Evolutionary conservation across 306 rosid species (phyloP).

Genomic region (Glycine latifolia): DNA sequence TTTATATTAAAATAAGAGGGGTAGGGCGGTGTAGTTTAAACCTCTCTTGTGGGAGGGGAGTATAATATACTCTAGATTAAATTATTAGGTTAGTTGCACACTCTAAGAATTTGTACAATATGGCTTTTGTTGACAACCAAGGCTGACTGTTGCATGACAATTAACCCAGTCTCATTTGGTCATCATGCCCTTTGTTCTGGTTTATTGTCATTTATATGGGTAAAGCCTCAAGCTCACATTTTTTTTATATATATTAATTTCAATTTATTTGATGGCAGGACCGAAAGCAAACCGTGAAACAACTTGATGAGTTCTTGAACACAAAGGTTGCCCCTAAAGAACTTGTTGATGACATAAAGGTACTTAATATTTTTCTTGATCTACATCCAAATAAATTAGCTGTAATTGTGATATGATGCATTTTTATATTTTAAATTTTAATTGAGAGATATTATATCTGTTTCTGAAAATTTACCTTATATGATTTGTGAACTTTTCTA

Average conservation of each 20-base stretch:
- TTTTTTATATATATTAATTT: not conserved
- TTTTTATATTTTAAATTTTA: not conserved
- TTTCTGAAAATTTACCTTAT: conserved; percentile 4
- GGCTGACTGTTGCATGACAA: not conserved
- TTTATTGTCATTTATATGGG: conserved; percentile 4
- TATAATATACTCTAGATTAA: not conserved
- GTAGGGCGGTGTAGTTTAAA: not conserved
- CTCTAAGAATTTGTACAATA: conserved; percentile 20
- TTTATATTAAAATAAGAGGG: not conserved
- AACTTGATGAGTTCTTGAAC: conserved; percentile 80
- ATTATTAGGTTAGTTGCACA: not conserved
- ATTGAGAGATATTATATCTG: not conserved
- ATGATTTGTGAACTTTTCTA: not conserved
- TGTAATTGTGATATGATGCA: not conserved
- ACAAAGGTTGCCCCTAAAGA: conserved; percentile 93
- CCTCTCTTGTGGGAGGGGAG: not conserved
- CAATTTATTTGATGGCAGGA: conserved; percentile 60
- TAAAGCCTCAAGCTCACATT: conserved; percentile 7
- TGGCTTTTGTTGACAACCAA: conserved; percentile 13
- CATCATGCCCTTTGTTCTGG: not conserved
- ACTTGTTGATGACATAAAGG: conserved; percentile 84
- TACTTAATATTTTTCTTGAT: conserved; percentile 30
- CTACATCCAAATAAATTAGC: not conserved
- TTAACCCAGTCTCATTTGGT: conserved; percentile 14
- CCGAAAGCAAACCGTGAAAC: conserved; percentile 73